Evolutionary conservation across 371 early-diverging fungal species (phyloP).

Genomic region (Syncephalastrum monosporum): DNA sequence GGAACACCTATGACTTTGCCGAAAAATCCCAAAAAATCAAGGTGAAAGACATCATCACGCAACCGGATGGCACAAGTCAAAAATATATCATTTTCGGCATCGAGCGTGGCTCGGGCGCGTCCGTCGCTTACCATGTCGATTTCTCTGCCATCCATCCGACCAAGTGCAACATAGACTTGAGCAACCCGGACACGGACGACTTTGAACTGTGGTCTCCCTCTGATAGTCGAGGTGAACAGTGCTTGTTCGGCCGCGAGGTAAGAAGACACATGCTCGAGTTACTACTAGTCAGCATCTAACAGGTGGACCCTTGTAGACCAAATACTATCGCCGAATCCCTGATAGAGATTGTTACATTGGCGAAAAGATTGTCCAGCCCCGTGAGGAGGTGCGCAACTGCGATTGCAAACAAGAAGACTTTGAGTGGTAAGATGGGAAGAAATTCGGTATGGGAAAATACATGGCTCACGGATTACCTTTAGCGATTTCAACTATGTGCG

Average conservation of each 20-base stretch:
- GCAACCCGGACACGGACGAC: conserved; percentile 58
- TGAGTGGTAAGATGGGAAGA: conserved; percentile 65
- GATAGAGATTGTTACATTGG: conserved; percentile 79
- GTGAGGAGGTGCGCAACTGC: conserved; percentile 61
- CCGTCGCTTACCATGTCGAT: conserved; percentile 70
- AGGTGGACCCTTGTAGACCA: conserved; percentile 37
- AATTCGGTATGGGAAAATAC: neutral
- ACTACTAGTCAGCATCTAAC: neutral
- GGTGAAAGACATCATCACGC: conserved; percentile 67
- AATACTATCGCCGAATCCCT: conserved; percentile 80
- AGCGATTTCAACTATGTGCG: conserved; percentile 80
- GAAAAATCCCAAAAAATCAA: conserved; percentile 48
- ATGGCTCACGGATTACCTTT: neutral
- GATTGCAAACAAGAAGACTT: conserved; percentile 80
- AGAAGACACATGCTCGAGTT: neutral
- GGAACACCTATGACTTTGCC: conserved; percentile 57
- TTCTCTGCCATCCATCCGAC: conserved; percentile 69
- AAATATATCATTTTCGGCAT: conserved; percentile 70
- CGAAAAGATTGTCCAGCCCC: conserved; percentile 65
- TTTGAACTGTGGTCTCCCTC: conserved; percentile 79
- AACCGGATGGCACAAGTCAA: conserved; percentile 71
- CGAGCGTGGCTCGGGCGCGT: conserved; percentile 32
- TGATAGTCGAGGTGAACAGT: conserved; percentile 52
- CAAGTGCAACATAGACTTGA: conserved; percentile 55
- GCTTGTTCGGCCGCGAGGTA: conserved; percentile 74